Percentiles rank a stretch among this genome's conserved stretches.
phyloP scores from a whole-genome alignment of 768 basidiomycete species.

The Termitomyces sp. region DNA sequence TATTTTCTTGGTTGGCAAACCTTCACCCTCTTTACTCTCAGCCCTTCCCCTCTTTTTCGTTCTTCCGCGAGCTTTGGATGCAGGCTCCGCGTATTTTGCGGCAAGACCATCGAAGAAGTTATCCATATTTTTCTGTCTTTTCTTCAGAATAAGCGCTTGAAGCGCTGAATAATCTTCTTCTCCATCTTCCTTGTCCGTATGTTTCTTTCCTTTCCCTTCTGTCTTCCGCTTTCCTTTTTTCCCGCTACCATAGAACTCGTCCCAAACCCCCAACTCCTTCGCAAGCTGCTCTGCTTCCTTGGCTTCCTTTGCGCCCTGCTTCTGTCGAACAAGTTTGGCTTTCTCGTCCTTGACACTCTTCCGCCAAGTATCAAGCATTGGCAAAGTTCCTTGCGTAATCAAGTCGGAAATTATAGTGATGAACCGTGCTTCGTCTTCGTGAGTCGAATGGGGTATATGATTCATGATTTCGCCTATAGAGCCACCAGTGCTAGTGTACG shows the following conservation, averaged over 20 bases:
- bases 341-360: slow-evolving; percentile 74
- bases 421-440: slow-evolving; percentile 84
- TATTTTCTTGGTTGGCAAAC: slow-evolving; percentile 47
- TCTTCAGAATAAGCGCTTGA: slow-evolving; percentile 78
- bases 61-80: slow-evolving; percentile 41
- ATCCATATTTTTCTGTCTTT: slow-evolving; percentile 58
- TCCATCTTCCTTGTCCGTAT: slow-evolving; percentile 22
- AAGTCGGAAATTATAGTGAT: slow-evolving; percentile 60
- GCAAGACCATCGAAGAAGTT: slow-evolving; percentile 73
- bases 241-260: slow-evolving; percentile 83
- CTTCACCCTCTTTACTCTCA: slow-evolving; percentile 32
- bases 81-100: slow-evolving; percentile 60
- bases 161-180: slow-evolving; percentile 63
- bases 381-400: slow-evolving; percentile 56
- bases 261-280: slow-evolving; percentile 89
- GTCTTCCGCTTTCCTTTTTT: slow-evolving; percentile 55
- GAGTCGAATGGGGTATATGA: slow-evolving; percentile 78
- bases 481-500: slow-evolving; percentile 69
- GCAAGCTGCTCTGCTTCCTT: slow-evolving; percentile 80
- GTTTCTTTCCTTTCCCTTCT: slow-evolving; percentile 44
- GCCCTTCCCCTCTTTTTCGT: slow-evolving; percentile 48
- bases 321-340: slow-evolving; percentile 65
- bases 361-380: slow-evolving; percentile 57
- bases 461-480: slow-evolving; percentile 79
- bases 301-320: slow-evolving; percentile 73